A percentile compares a stretch with the other conserved stretches of the same genome.
These are phyloP conservation scores for Combretum micranthum DNA, from an alignment of 345 rosid species.

Conservation along the genomic window DNA sequence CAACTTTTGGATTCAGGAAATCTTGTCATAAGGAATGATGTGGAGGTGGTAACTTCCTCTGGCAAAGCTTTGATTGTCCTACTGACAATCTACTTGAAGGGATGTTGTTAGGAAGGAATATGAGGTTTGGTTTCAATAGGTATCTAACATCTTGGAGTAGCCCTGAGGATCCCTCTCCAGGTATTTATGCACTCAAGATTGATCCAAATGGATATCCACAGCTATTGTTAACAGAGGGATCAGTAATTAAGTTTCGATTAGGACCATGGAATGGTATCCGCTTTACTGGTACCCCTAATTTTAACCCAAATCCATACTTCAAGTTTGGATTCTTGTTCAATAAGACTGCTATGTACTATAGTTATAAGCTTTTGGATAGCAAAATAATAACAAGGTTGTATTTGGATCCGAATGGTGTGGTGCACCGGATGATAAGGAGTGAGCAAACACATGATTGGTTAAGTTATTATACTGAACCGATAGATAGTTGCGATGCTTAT, in stretches of 20 bases:
- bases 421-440: conserved; percentile 9
- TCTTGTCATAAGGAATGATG: conserved; percentile 11
- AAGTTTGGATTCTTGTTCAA: conserved; percentile 4
- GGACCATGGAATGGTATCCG: conserved; percentile 21
- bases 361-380: neutral
- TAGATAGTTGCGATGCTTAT: conserved; percentile 15
- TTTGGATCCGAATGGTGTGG: conserved; percentile 3
- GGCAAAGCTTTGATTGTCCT: conserved; percentile 26
- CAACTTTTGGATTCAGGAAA: conserved; percentile 20
- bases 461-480: neutral
- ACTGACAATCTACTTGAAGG: conserved; percentile 17
- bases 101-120: conserved; percentile 11
- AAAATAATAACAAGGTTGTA: conserved; percentile 2
- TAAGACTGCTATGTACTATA: neutral
- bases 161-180: conserved; percentile 15
- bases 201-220: conserved; percentile 17
- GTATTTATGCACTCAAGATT: conserved; percentile 9
- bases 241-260: neutral
- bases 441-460: conserved; percentile 3
- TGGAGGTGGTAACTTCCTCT: conserved; percentile 2
- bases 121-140: conserved; percentile 6
- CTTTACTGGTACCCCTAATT: conserved; percentile 6
- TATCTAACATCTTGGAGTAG: conserved; percentile 18
- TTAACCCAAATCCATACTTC: conserved; percentile 4
- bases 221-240: conserved; percentile 1